phyloP scores from a whole-genome alignment of 2,329 filamentous ascomycete genomes.

The Alternaria conjuncta region DNA sequence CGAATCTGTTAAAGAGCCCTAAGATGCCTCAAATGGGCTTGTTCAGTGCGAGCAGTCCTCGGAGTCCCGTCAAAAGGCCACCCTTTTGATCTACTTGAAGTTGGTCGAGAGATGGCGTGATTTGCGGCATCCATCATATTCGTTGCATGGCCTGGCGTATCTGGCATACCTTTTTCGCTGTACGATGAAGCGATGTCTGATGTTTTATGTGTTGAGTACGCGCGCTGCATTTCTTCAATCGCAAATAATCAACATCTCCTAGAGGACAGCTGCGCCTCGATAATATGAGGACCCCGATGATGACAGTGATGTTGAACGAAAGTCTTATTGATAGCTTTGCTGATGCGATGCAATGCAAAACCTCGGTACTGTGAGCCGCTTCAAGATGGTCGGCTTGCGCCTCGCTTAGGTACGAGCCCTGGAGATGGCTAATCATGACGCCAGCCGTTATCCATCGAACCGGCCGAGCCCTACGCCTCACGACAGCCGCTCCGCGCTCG shows the following conservation, averaged over 20 bases:
- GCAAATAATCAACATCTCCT: neutral
- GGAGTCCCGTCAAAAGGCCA: conserved; percentile 33
- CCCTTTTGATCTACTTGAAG: conserved; percentile 17
- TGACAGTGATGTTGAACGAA: neutral
- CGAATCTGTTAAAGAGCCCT: conserved; percentile 20
- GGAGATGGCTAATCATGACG: neutral
- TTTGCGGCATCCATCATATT: neutral
- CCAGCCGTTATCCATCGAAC: neutral
- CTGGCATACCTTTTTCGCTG: neutral
- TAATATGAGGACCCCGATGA: neutral
- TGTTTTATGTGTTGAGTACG: neutral
- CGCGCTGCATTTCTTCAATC: neutral
- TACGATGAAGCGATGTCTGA: neutral
- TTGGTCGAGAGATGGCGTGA: neutral
- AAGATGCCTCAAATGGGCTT: conserved; percentile 37
- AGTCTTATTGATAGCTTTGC: neutral
- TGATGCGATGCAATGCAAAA: neutral
- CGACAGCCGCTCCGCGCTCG: conserved; percentile 3
- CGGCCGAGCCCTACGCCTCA: neutral
- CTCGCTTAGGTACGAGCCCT: neutral
- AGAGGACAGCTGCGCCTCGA: neutral
- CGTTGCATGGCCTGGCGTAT: conserved; percentile 18
- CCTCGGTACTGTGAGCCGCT: conserved; percentile 3
- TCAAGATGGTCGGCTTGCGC: neutral
- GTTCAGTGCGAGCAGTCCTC: conserved; percentile 39